Conservation (phyloP, 495 filamentous ascomycete species). For the Penicillium dipodomyicola region DNA sequence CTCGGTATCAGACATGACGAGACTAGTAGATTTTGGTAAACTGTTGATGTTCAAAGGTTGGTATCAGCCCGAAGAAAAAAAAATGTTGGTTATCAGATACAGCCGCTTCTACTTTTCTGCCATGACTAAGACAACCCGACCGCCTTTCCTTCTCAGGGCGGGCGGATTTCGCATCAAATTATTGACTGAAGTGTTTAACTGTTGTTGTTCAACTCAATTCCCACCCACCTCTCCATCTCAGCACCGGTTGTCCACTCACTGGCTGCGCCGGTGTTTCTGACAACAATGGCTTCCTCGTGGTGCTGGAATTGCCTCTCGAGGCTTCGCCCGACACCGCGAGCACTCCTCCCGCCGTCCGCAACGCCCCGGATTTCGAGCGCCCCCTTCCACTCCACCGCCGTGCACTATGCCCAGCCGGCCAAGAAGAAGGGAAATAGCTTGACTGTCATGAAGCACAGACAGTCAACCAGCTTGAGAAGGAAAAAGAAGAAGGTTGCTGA, state of each 20-base stretch:
- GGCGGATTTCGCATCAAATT: slow-evolving; percentile 37
- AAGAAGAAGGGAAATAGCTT: slow-evolving; percentile 37
- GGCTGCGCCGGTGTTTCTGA: slow-evolving; percentile 36
- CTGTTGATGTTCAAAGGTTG: slow-evolving; percentile 4
- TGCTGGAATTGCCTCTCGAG: slow-evolving; percentile 66
- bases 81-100: slow-evolving; percentile 29
- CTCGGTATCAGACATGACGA: slow-evolving; percentile 31
- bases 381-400: slow-evolving; percentile 46
- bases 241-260: slow-evolving; percentile 38
- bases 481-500: slow-evolving; percentile 45
- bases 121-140: slow-evolving; percentile 25
- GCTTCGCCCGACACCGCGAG: slow-evolving; percentile 49
- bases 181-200: slow-evolving; percentile 19
- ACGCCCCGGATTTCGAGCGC: slow-evolving; percentile 36
- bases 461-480: slow-evolving; percentile 46
- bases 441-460: slow-evolving; percentile 33
- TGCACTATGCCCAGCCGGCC: slow-evolving; percentile 38
- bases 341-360: slow-evolving; percentile 34
- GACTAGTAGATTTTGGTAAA: background rate
- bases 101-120: slow-evolving; percentile 29
- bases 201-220: slow-evolving; percentile 14
- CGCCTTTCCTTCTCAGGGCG: slow-evolving; percentile 27
- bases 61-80: slow-evolving; percentile 20
- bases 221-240: slow-evolving; percentile 26
- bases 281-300: slow-evolving; percentile 62